Conservation (phyloP, 2,329 filamentous ascomycete genomes). For the Fusarium sp. region DNA sequence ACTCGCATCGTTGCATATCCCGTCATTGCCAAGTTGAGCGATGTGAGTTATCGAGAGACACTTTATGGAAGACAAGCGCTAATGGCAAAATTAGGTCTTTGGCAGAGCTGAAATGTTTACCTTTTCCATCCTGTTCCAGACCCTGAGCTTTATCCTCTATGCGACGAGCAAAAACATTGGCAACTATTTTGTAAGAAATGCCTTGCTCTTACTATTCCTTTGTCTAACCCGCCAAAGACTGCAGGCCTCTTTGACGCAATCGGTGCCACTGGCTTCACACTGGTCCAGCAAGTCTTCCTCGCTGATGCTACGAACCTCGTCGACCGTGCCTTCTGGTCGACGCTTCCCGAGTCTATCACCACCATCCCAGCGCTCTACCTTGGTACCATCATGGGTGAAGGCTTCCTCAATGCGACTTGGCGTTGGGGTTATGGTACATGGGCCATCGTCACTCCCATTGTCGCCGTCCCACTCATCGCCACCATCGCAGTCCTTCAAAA, state of each 20-base stretch:
- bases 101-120: neutral
- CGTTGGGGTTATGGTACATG: neutral
- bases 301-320: neutral
- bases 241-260: neutral
- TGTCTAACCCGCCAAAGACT: neutral
- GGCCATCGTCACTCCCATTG: neutral
- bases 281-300: neutral
- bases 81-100: neutral
- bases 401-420: neutral
- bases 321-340: neutral
- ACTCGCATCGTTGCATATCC: neutral
- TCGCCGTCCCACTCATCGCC: neutral
- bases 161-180: neutral
- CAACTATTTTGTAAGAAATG: neutral
- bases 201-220: neutral
- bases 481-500: neutral
- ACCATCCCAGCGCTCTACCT: neutral
- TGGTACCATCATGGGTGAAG: neutral
- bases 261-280: neutral
- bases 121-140: neutral
- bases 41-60: neutral
- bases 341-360: neutral
- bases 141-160: neutral
- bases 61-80: rapidly evolving
- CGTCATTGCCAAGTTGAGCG: neutral